Evolutionary conservation across 805 yeast genomes (phyloP).

Genomic region (Starmerella tilneyi): DNA sequence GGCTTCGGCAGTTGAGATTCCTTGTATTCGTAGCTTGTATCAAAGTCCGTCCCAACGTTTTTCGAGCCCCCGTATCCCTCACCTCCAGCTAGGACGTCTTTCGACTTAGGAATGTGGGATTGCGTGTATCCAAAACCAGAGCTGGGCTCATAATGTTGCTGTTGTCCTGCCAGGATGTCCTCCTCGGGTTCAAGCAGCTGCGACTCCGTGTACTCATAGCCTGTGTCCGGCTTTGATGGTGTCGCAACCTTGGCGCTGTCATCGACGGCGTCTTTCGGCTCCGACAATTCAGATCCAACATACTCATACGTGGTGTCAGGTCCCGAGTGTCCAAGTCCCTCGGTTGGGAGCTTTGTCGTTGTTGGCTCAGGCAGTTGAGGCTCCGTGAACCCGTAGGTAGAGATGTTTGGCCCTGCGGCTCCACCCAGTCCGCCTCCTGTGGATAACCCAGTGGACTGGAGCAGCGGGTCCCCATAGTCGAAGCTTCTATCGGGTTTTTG

Average conservation of each 20-base stretch:
- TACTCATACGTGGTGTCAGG: too few relatives aligned
- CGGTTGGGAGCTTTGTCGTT: too few relatives aligned
- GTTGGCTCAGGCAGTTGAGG: background rate
- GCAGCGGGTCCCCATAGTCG: too few relatives aligned
- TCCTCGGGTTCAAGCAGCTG: constrained; percentile 4
- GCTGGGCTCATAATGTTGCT: background rate
- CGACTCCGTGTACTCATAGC: constrained; percentile 1
- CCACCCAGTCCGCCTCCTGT: too few relatives aligned
- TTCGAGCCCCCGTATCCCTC: too few relatives aligned
- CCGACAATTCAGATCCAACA: too few relatives aligned
- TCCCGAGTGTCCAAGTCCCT: too few relatives aligned
- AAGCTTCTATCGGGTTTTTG: too few relatives aligned
- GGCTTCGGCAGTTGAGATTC: constrained; percentile 3
- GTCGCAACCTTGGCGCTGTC: background rate
- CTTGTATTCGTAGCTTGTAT: constrained; percentile 1
- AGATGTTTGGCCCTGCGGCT: too few relatives aligned
- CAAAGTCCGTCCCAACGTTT: too few relatives aligned
- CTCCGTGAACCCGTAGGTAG: background rate
- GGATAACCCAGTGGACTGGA: too few relatives aligned
- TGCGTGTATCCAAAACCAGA: constrained; percentile 2
- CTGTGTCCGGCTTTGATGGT: background rate
- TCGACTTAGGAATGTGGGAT: constrained; percentile 2
- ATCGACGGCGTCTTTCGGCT: background rate
- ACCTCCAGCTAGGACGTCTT: constrained; percentile 7
- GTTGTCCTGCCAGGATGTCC: background rate